Evolutionary conservation across 2,329 filamentous ascomycete species (phyloP), one percentile per base, ranked within the genome.

Genomic region (Penicillium hordei): DNA sequence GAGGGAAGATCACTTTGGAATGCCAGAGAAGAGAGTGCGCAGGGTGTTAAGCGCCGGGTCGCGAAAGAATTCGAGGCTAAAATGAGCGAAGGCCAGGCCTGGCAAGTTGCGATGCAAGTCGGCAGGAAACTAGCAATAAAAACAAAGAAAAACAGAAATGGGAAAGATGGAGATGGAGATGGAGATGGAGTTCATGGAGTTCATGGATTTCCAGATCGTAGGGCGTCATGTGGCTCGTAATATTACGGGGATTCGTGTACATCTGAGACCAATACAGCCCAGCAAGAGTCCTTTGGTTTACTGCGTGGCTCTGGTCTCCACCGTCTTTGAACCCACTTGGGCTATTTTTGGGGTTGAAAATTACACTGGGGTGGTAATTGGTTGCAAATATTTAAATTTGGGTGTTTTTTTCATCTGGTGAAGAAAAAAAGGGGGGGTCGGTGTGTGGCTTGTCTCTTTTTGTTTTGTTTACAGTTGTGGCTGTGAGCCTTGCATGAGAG

Each of bases 211-310:
- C 60, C 49, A 56, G 53, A 60, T 60, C 50, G 44, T 52, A 59
- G 56, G 34, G 44, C 61, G 63, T 65, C 58, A 65, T 61, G 65
- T 66, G 65, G 62, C 60, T 65, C 59, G 64, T 66, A 65, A 64
- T 61, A 59, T 62, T 66, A 67, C 65, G 49, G 40, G 49, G 21
- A 27, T 46, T 46, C n/a, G 42, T 38, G 55, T 59, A 55, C 19
- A 55, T 51, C 29, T 55, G 21, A 52, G 55, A 60, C 59, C 55
- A 56, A 29, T 50, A 51, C 50, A 10, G 36, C 25, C 25, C 12
- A 46, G 9, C 15, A 38, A n/a, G 9, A 23, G 23, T 17, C 40
- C 33, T 46, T 48, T 31, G n/a, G 31, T 7, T 36, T 29, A 39
- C 36, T 21, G 23, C 49, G 27, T 50, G 52, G 38, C 48, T 15